Base-by-base conservation (phyloP, 768 basidiomycete species). In the Auricularia auricula-judae region DNA sequence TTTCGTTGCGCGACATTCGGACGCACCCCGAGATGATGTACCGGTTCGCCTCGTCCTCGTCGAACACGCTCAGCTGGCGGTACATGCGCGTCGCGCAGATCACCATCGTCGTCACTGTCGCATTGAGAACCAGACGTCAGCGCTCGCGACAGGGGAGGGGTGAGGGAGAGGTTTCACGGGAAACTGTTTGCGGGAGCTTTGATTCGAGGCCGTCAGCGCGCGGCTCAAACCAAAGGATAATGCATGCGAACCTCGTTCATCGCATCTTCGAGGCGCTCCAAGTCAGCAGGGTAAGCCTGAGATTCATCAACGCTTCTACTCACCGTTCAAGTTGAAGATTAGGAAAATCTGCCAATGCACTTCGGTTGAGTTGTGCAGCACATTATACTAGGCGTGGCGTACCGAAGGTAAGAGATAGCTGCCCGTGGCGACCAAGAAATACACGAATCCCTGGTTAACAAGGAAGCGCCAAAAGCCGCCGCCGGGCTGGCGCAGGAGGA, bases 1-100 rank as follows among this genome's bases (percentile, higher is more conserved):
- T 2, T 29, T 29, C 29, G 29, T 29, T 29, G 3, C 2, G 29
- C 0, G 39, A 42, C 39, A 42, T 14, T 42, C 2, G 39, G 3
- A 42, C 39, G 39, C 39, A 42, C 39, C 39, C 5, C 39, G n/a
- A 29, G n/a, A 18, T 3, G 89, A 89, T 33, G 83, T 73, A 89
- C 89, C 39, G 39, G 39, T 42, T 42, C 39, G 39, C 39, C 39
- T 42, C 39, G 39, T 42, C 39, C 3, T 42, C 39, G 47, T 51
- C 47, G 47, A 51, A 51, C 47, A 21, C 21, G 47, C 47, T 51
- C 8, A 51, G 47, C 47, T 16, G 14, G 18, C 47, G 14, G 47
- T 51, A 51, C 47, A 51, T 51, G 18, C 47, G 14, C 47, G 47
- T 18, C 47, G 47, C 47, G 47, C 47, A 51, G 47, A 51, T 51